phyloP scores from a whole-genome alignment of 345 rosid genomes.

The Hypericum perforatum region DNA sequence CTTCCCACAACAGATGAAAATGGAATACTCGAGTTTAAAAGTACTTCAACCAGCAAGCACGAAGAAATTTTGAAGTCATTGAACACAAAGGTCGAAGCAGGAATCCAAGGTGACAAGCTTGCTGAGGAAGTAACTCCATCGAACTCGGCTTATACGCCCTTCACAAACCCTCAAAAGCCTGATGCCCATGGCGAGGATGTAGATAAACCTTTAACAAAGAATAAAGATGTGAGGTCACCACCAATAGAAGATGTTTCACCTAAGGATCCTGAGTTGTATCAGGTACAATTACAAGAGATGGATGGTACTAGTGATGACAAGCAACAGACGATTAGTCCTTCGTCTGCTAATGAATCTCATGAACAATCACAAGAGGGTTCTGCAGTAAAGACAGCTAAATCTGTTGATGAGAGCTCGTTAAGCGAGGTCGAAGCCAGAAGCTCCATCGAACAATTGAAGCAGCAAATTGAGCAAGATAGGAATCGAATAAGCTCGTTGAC shows the following conservation, averaged over 20 bases:
- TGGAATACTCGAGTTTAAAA: constrained; percentile 12
- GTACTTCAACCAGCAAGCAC: constrained; percentile 18
- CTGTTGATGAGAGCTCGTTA: background rate
- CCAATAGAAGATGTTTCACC: background rate
- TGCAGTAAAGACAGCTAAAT: too few relatives aligned
- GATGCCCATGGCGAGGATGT: background rate
- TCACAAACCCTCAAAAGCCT: constrained; percentile 8
- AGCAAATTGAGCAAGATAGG: background rate
- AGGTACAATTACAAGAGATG: too few relatives aligned
- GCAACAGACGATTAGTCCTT: too few relatives aligned
- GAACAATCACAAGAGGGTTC: too few relatives aligned
- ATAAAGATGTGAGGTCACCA: background rate
- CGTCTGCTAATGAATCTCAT: too few relatives aligned
- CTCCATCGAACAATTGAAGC: background rate
- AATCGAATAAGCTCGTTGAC: background rate
- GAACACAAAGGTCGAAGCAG: too few relatives aligned
- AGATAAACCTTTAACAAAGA: background rate
- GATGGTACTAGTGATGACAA: too few relatives aligned
- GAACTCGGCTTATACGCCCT: constrained; percentile 12
- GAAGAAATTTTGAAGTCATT: constrained; percentile 11
- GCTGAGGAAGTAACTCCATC: constrained; percentile 12
- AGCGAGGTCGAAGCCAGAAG: background rate
- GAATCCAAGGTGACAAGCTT: background rate
- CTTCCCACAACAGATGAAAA: constrained; percentile 28
- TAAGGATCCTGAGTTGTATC: too few relatives aligned